Conservation (phyloP, 1,284 basidiomycete species). For the Fistulina hepatica region DNA sequence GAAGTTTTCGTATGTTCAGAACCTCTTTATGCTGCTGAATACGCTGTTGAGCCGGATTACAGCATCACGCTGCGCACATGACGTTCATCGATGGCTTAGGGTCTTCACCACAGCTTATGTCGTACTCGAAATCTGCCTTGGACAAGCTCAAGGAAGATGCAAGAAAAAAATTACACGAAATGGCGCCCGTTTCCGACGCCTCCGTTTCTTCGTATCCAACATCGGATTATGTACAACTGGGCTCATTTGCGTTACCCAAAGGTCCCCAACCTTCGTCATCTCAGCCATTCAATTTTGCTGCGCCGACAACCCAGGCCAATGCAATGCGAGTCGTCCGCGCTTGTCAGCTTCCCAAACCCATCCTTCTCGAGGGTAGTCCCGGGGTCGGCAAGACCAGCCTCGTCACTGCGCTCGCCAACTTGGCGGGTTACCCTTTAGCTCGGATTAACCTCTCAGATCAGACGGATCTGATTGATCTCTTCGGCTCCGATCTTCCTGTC, state of each 20-base stretch:
- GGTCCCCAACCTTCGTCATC: conserved; percentile 34
- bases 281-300: conserved; percentile 72
- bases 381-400: conserved; percentile 99
- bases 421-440: conserved; percentile 72
- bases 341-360: conserved; percentile 84
- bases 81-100: conserved; percentile 78
- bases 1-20: conserved; percentile 64
- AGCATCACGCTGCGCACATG: conserved; percentile 87
- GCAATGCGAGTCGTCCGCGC: conserved; percentile 86
- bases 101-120: conserved; percentile 58
- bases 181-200: conserved; percentile 36
- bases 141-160: conserved; percentile 41
- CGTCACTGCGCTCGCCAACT: conserved; percentile 76
- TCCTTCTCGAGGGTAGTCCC: conserved; percentile 94
- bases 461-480: conserved; percentile 93
- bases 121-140: conserved; percentile 42
- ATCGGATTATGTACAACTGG: conserved; percentile 43
- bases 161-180: conserved; percentile 31
- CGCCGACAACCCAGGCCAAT: conserved; percentile 85
- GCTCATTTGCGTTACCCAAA: conserved; percentile 63
- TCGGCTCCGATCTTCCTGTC: conserved; percentile 93
- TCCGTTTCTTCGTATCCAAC: conserved; percentile 22
- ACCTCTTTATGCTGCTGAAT: conserved; percentile 1
- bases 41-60: conserved; percentile 5
- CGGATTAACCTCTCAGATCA: conserved; percentile 99